These are phyloP conservation scores for Kuraishia cidri DNA, from an alignment of 805 yeast species.

Conservation along the genomic window DNA sequence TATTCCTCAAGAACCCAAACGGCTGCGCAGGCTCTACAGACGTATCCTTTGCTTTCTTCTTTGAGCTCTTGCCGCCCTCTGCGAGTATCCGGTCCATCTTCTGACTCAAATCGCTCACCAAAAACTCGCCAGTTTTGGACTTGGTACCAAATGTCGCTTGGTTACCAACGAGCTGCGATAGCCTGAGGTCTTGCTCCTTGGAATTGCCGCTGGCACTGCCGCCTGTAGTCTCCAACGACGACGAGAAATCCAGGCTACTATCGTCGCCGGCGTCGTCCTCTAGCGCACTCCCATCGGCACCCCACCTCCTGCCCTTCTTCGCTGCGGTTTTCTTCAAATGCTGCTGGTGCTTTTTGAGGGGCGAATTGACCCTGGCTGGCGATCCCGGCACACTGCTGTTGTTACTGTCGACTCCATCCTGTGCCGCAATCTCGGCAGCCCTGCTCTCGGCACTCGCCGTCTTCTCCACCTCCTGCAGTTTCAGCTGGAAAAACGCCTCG, in stretches of 20 bases:
- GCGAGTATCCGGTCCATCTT: constrained; percentile 34
- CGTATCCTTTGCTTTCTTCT: constrained; percentile 10
- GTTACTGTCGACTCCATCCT: constrained; percentile 1
- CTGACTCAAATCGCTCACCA: constrained; percentile 53
- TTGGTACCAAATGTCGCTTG: constrained; percentile 29
- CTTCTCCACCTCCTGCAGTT: constrained; percentile 19
- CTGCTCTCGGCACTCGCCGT: constrained; percentile 6
- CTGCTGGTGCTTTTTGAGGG: constrained; percentile 7
- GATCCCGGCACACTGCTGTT: not conserved
- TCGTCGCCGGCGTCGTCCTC: constrained; percentile 30
- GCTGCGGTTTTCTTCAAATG: constrained; percentile 7
- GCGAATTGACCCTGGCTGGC: not conserved
- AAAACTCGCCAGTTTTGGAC: constrained; percentile 47
- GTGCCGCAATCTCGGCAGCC: constrained; percentile 4
- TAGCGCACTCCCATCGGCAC: constrained; percentile 46
- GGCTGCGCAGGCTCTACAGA: no score
- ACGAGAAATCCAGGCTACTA: constrained; percentile 48
- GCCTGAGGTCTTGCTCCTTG: constrained; percentile 7
- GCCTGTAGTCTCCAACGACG: constrained; percentile 9
- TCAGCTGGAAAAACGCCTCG: constrained; percentile 27
- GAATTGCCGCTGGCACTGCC: constrained; percentile 11
- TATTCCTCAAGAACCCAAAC: constrained; percentile 49
- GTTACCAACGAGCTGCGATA: constrained; percentile 26
- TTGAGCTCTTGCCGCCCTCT: constrained; percentile 1
- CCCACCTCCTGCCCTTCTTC: constrained; percentile 56